Conservation (phyloP, 805 yeast species). For the Cyberlindnera mrakii region DNA sequence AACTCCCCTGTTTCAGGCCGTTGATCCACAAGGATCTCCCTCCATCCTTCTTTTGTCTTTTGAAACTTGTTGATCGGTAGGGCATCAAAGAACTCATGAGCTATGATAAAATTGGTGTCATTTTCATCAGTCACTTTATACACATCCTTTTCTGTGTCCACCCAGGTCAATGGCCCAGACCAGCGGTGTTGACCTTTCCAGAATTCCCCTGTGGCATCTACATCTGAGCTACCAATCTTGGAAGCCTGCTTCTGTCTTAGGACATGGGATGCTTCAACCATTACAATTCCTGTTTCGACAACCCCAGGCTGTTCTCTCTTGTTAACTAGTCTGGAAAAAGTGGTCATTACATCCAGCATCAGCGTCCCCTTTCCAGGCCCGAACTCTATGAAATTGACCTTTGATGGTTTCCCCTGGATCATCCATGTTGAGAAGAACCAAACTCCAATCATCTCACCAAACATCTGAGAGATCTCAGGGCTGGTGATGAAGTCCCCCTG, state of each 20-base stretch:
- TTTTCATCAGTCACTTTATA: slow-evolving; percentile 4
- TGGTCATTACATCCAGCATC: slow-evolving; percentile 54
- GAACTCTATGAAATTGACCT: slow-evolving; percentile 58
- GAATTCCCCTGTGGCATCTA: slow-evolving; percentile 7
- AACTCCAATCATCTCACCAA: slow-evolving; percentile 79
- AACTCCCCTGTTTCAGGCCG: slow-evolving; percentile 30
- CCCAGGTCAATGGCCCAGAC: slow-evolving; percentile 53
- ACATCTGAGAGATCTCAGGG: slow-evolving; percentile 82
- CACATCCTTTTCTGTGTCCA: slow-evolving; percentile 49
- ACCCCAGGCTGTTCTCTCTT: slow-evolving; percentile 20
- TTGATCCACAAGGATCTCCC: slow-evolving; percentile 67
- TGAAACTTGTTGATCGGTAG: slow-evolving; percentile 69
- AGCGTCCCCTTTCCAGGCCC: slow-evolving; percentile 86
- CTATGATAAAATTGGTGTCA: slow-evolving; percentile 57
- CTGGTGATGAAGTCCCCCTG: slow-evolving; percentile 78
- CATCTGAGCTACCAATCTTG: slow-evolving; percentile 31
- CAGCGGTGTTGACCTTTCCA: slow-evolving; percentile 26
- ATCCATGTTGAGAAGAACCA: slow-evolving; percentile 62
- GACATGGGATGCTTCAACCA: slow-evolving; percentile 70
- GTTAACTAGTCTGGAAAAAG: slow-evolving; percentile 36
- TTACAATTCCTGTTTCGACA: slow-evolving; percentile 31
- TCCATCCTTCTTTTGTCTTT: slow-evolving; percentile 65
- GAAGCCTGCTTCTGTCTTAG: slow-evolving; percentile 47
- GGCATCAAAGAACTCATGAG: slow-evolving; percentile 88
- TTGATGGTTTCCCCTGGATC: slow-evolving; percentile 44